Percentiles rank a stretch among this genome's conserved stretches.
These are phyloP conservation scores for Halophytophthora polymorphica DNA, from an alignment of 352 stramenopile species.

Conservation along the genomic window DNA sequence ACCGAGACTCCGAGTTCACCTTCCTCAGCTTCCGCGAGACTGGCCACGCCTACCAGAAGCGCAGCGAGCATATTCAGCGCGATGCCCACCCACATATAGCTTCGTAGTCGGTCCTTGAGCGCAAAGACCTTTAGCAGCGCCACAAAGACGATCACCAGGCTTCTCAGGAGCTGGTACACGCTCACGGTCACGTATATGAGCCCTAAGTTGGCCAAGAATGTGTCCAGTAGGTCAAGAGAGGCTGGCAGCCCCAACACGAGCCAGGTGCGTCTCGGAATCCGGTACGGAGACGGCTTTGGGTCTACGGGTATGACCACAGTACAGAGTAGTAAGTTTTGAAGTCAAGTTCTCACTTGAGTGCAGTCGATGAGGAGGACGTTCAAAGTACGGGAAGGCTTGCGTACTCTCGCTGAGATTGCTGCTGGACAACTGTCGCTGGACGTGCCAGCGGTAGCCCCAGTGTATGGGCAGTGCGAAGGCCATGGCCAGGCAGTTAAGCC, in stretches of 20 bases:
- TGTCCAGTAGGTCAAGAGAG: conserved; percentile 92
- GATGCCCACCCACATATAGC: conserved; percentile 97
- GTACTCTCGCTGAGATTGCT: conserved; percentile 57
- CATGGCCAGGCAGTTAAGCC: conserved; percentile 97
- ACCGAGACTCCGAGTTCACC: conserved; percentile 56
- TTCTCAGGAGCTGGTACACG: conserved; percentile 89
- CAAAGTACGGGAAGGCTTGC: conserved; percentile 12
- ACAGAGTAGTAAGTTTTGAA: conserved; percentile 5
- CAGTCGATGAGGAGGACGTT: background rate
- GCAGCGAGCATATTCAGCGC: conserved; percentile 92
- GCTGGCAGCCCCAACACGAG: conserved; percentile 92
- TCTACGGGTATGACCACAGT: background rate
- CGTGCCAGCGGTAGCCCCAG: conserved; percentile 77
- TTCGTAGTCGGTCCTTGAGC: conserved; percentile 85
- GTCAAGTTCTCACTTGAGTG: background rate
- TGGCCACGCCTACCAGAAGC: conserved; percentile 92
- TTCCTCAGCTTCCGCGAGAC: conserved; percentile 80
- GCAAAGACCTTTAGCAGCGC: conserved; percentile 95
- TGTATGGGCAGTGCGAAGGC: conserved; percentile 92
- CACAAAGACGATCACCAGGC: conserved; percentile 96
- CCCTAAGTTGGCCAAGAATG: conserved; percentile 93
- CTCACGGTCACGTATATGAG: conserved; percentile 90
- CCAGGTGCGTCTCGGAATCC: conserved; percentile 91
- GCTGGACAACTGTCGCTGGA: conserved; percentile 66
- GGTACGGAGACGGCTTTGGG: conserved; percentile 66